Conservation (phyloP, 2,329 filamentous ascomycete genomes). For the Beauveria rudraprayagi region DNA sequence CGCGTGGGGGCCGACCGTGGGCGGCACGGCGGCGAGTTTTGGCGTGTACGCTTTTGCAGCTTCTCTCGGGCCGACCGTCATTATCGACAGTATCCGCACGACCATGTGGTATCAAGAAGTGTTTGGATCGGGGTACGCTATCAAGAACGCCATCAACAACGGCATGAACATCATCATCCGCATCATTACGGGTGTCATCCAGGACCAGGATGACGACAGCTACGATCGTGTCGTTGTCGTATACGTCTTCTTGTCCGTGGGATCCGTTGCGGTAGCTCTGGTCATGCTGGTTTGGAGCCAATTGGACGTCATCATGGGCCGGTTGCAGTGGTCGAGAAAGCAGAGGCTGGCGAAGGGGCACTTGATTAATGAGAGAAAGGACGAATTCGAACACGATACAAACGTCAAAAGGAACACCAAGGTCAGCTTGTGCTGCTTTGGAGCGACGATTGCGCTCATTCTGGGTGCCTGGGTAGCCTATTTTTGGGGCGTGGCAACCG, state of each 20-base stretch:
- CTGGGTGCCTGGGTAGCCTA: slow-evolving; percentile 48
- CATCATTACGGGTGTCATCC: slow-evolving; percentile 48
- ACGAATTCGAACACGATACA: slow-evolving; percentile 29
- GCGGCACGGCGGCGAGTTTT: slow-evolving; percentile 50
- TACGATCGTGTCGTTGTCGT: slow-evolving; percentile 48
- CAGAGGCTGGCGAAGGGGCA: slow-evolving; percentile 38
- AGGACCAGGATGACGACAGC: slow-evolving; percentile 48
- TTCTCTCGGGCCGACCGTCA: slow-evolving; percentile 47
- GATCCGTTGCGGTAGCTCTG: slow-evolving; percentile 37
- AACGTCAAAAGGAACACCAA: slow-evolving; percentile 29
- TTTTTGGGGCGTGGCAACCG: slow-evolving; percentile 52
- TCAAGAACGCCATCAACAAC: slow-evolving; percentile 57
- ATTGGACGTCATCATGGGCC: slow-evolving; percentile 33
- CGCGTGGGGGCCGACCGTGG: slow-evolving; percentile 38
- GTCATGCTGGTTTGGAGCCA: slow-evolving; percentile 31
- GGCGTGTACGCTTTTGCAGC: slow-evolving; percentile 50
- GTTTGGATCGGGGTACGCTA: slow-evolving; percentile 51
- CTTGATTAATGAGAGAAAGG: slow-evolving; percentile 33
- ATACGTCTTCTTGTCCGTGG: slow-evolving; percentile 45
- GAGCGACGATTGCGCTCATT: slow-evolving; percentile 35
- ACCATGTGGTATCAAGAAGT: slow-evolving; percentile 52
- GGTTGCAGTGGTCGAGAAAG: slow-evolving; percentile 51
- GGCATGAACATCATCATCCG: slow-evolving; percentile 54
- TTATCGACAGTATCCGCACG: slow-evolving; percentile 54
- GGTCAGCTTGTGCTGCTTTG: slow-evolving; percentile 37